Percentiles rank a stretch among this genome's conserved stretches.
Conservation (phyloP, 2,329 filamentous ascomycete genomes). For the Raffaelea ambrosiae region DNA sequence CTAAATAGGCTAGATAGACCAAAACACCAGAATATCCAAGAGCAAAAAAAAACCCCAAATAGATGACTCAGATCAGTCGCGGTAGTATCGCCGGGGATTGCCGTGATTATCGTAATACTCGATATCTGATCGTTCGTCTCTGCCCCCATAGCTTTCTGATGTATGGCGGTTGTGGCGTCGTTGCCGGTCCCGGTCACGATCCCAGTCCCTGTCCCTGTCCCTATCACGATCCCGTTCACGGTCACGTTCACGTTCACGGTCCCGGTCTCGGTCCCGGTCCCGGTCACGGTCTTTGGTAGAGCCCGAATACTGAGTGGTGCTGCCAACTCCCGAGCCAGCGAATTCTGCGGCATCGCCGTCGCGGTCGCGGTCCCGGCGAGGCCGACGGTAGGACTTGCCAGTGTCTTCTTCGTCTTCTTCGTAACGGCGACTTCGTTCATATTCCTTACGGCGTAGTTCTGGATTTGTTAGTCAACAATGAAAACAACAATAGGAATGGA, state of each 20-base stretch:
- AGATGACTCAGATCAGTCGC: not conserved
- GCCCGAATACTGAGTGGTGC: too few species aligned
- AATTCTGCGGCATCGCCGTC: not conserved
- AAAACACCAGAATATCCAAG: not conserved
- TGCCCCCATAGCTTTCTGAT: slow-evolving; percentile 4
- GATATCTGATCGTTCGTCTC: slow-evolving; percentile 2
- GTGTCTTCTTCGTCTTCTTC: slow-evolving; percentile 1
- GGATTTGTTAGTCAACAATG: not conserved
- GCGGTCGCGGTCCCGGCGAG: slow-evolving; percentile 9
- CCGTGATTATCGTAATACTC: slow-evolving; percentile 10
- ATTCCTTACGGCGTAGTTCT: slow-evolving; percentile 31
- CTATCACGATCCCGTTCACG: slow-evolving; percentile 10
- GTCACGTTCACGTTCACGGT: not conserved
- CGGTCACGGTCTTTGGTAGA: not conserved
- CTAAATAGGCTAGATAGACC: too few species aligned
- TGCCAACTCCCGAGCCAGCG: not conserved
- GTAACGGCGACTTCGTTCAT: slow-evolving; percentile 14
- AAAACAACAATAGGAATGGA: not conserved
- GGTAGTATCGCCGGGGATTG: slow-evolving; percentile 7
- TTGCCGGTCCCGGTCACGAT: slow-evolving; percentile 13
- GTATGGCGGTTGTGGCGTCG: slow-evolving; percentile 4
- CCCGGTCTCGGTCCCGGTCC: not conserved
- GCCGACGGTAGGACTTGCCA: slow-evolving; percentile 4
- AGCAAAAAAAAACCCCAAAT: not conserved
- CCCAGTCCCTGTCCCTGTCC: slow-evolving; percentile 14